Percentiles rank a stretch among this genome's conserved stretches.
Conservation (phyloP, 2,329 filamentous ascomycete genomes). For the Stylonectria norvegica region DNA sequence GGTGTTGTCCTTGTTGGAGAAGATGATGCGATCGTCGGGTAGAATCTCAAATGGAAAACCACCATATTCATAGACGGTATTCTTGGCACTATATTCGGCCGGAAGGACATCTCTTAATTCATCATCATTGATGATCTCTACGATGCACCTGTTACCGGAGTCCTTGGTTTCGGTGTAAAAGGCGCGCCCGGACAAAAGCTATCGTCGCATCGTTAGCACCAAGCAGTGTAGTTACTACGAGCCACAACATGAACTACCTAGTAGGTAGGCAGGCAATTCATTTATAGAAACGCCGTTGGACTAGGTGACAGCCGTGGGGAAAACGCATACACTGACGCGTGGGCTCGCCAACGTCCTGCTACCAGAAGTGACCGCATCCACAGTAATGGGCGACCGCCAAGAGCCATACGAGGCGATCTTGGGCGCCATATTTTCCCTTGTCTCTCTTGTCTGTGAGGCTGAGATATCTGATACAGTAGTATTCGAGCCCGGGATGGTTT, state of each 20-base stretch:
- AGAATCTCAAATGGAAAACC: slow-evolving; percentile 43
- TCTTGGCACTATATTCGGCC: slow-evolving; percentile 40
- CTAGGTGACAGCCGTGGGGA: too few species aligned
- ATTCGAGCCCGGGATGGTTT: too few species aligned
- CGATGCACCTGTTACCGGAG: slow-evolving; percentile 42
- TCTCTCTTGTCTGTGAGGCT: neutral
- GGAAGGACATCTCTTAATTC: slow-evolving; percentile 41
- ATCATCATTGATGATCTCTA: slow-evolving; percentile 38
- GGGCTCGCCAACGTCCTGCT: slow-evolving; percentile 33
- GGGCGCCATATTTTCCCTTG: slow-evolving; percentile 9
- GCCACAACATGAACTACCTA: too few species aligned
- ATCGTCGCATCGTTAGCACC: slow-evolving; percentile 1
- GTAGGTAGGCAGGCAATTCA: too few species aligned
- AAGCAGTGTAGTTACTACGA: too few species aligned
- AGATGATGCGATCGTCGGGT: slow-evolving; percentile 41
- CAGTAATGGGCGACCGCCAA: slow-evolving; percentile 39
- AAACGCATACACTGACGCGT: slow-evolving; percentile 32
- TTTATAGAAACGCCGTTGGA: too few species aligned
- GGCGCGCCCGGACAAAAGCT: slow-evolving; percentile 30
- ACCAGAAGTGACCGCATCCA: slow-evolving; percentile 36
- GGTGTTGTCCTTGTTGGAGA: slow-evolving; percentile 42
- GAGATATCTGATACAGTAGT: too few species aligned
- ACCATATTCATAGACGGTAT: slow-evolving; percentile 52
- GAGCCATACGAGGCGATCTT: slow-evolving; percentile 34
- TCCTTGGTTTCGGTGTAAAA: slow-evolving; percentile 38